Evolutionary conservation across 257 asterid genomes (phyloP).

Genomic region (Nicotiana paniculata): DNA sequence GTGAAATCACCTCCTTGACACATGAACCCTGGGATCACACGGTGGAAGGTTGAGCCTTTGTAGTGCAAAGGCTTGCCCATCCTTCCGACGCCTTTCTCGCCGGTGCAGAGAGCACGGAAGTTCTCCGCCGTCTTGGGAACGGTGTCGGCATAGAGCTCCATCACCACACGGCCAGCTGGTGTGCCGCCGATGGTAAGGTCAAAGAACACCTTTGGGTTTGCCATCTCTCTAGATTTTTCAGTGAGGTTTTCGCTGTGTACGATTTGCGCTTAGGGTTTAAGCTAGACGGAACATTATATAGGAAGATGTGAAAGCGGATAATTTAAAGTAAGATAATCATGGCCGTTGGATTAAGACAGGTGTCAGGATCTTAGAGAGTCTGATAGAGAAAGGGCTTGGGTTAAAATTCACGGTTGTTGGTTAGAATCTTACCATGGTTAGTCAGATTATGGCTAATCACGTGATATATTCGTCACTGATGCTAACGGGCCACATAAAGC

Average conservation of each 20-base stretch:
- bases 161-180: slow-evolving; percentile 50
- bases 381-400: neutral
- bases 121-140: slow-evolving; percentile 59
- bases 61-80: slow-evolving; percentile 68
- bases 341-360: slow-evolving; percentile 29
- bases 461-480: slow-evolving; percentile 11
- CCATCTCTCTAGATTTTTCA: slow-evolving; percentile 12
- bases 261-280: slow-evolving; percentile 28
- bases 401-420: neutral
- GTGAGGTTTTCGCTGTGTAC: neutral
- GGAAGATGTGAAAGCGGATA: slow-evolving; percentile 17
- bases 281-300: slow-evolving; percentile 28
- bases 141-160: slow-evolving; percentile 57
- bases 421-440: neutral
- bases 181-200: slow-evolving; percentile 59
- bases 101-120: slow-evolving; percentile 71
- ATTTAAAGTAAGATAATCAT: slow-evolving; percentile 10
- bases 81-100: slow-evolving; percentile 53
- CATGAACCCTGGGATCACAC: slow-evolving; percentile 74
- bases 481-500: neutral
- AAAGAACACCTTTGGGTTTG: slow-evolving; percentile 65
- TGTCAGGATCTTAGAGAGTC: slow-evolving; percentile 21
- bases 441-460: neutral
- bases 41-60: slow-evolving; percentile 67
- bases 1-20: slow-evolving; percentile 83